phyloP scores from a whole-genome alignment of 1,139 yeast species.

The Sugiyamaella sp. region DNA sequence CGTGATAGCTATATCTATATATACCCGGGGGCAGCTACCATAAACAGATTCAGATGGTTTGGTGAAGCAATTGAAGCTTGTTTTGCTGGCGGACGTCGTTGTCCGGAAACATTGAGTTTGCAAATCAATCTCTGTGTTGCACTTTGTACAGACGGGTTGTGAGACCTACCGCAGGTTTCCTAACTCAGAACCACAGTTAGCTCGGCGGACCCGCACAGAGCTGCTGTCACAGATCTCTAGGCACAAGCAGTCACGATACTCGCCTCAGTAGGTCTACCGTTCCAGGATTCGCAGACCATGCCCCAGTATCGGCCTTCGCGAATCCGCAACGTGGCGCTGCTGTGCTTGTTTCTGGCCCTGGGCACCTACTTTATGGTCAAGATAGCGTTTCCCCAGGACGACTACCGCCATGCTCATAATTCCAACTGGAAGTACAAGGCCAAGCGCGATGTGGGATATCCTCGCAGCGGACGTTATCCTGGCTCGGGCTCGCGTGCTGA shows the following conservation, averaged over 20 bases:
- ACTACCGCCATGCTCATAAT: slow-evolving; percentile 7
- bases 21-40: too few species aligned
- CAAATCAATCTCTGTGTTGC: too few species aligned
- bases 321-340: slow-evolving; percentile 20
- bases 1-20: too few species aligned
- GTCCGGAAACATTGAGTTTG: too few species aligned
- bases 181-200: not conserved
- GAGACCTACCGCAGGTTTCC: not conserved
- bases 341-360: slow-evolving; percentile 12
- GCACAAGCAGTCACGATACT: not conserved
- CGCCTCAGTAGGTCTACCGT: not conserved
- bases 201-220: too few species aligned
- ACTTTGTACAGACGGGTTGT: not conserved
- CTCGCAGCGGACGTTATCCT: not conserved
- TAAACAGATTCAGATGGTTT: too few species aligned
- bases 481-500: too few species aligned
- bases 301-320: slow-evolving; percentile 23
- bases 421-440: slow-evolving; percentile 20
- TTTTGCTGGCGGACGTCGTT: too few species aligned
- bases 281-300: slow-evolving; percentile 10
- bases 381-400: slow-evolving; percentile 14
- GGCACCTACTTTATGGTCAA: slow-evolving; percentile 16
- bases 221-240: not conserved
- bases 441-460: slow-evolving; percentile 1
- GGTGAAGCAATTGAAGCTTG: too few species aligned